phyloP scores from a whole-genome alignment of 176 grass and related monocot genomes.

The Phoenix dactylifera region DNA sequence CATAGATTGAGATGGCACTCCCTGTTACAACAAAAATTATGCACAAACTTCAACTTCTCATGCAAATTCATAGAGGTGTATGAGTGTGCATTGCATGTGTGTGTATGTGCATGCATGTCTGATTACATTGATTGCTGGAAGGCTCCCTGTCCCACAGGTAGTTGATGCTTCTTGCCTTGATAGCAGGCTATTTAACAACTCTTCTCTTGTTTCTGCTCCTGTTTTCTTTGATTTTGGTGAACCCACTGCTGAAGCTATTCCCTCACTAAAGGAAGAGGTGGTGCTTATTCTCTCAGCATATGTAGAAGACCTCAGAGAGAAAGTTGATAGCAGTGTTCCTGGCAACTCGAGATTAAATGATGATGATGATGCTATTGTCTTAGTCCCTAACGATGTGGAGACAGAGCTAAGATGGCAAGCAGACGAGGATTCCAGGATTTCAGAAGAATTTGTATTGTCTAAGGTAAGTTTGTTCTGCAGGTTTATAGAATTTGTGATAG shows the following conservation, averaged over 20 bases:
- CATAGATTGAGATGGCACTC: slow-evolving; percentile 32
- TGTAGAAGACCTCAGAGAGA: slow-evolving; percentile 32
- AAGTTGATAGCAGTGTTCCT: slow-evolving; percentile 33
- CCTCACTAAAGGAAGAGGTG: slow-evolving; percentile 72
- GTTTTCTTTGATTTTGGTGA: slow-evolving; percentile 95
- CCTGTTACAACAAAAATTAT: slow-evolving; percentile 42
- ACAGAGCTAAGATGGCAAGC: slow-evolving; percentile 29
- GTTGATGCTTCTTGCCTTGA: slow-evolving; percentile 53
- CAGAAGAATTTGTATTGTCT: slow-evolving; percentile 41
- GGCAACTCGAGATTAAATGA: slow-evolving; percentile 23
- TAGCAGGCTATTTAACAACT: slow-evolving; percentile 52
- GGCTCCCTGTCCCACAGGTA: slow-evolving; percentile 29
- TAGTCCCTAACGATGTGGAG: slow-evolving; percentile 28
- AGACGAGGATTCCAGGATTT: slow-evolving; percentile 30
- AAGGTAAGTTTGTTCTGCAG: slow-evolving; percentile 62
- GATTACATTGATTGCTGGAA: slow-evolving; percentile 57
- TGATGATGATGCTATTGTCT: slow-evolving; percentile 18
- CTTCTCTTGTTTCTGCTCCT: slow-evolving; percentile 81
- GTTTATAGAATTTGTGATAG: slow-evolving; percentile 37
- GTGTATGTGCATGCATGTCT: slow-evolving; percentile 11
- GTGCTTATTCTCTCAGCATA: slow-evolving; percentile 76
- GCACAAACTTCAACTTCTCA: slow-evolving; percentile 10
- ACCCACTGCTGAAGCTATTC: slow-evolving; percentile 57
- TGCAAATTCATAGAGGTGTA: background rate
- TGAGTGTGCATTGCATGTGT: background rate